Evolutionary conservation across 2,329 filamentous ascomycete species (phyloP).

Genomic region (Tolypocladium ovalisporum): DNA sequence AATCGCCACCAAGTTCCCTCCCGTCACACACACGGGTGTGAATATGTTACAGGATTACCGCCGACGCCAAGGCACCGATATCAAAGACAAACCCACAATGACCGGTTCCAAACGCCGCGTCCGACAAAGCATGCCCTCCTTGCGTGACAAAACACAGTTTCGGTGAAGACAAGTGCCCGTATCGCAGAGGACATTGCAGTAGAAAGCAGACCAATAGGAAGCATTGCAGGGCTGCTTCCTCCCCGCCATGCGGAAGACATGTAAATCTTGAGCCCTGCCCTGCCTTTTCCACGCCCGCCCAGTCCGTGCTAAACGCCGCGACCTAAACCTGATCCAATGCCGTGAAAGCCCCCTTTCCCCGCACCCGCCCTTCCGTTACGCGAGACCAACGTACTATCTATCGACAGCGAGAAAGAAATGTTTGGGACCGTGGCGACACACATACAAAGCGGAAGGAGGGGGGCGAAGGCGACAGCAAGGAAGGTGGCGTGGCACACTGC

Average conservation of each 20-base stretch:
- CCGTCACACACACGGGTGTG: background rate
- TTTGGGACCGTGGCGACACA: background rate
- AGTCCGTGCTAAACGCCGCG: constrained; percentile 4
- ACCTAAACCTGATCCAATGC: constrained; percentile 2
- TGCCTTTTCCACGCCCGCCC: background rate
- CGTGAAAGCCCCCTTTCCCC: background rate
- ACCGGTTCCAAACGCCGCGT: constrained; percentile 3
- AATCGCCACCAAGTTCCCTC: background rate
- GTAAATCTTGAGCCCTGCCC: background rate
- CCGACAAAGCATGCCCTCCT: background rate
- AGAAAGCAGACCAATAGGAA: background rate
- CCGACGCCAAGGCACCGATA: background rate
- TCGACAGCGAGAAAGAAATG: background rate
- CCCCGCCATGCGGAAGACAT: background rate
- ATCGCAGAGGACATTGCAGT: background rate
- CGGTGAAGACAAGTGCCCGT: background rate
- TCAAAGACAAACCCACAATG: background rate
- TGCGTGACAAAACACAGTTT: background rate
- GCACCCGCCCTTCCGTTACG: background rate
- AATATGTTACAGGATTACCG: background rate
- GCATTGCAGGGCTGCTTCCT: background rate
- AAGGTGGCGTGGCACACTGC: background rate
- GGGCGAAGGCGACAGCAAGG: background rate
- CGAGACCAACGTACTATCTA: background rate
- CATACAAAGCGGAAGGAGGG: background rate